A percentile compares a stretch with the other conserved stretches of the same genome.
Conservation (phyloP, 129 eudicot species). For the Flaveria bidentis region DNA sequence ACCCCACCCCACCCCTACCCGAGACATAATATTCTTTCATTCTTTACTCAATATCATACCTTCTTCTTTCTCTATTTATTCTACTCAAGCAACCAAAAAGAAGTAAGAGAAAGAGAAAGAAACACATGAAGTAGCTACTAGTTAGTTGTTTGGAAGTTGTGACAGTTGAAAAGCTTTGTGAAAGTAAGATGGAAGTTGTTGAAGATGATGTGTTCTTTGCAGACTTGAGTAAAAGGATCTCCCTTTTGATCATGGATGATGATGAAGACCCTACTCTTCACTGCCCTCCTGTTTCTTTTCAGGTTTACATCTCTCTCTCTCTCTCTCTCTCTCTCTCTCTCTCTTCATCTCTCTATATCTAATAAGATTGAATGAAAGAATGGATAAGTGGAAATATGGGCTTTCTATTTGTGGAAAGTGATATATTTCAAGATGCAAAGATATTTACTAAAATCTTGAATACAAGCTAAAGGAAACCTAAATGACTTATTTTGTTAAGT, state of each 20-base stretch:
- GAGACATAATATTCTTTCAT: constrained; percentile 37
- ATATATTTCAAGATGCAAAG: constrained; percentile 1
- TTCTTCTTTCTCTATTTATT: constrained; percentile 38
- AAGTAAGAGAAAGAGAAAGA: constrained; percentile 1
- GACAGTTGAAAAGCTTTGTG: constrained; percentile 20
- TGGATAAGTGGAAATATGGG: neutral
- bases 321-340: constrained; percentile 15
- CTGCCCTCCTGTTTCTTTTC: constrained; percentile 59
- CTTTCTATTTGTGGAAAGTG: constrained; percentile 26
- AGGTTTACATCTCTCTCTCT: constrained; percentile 45
- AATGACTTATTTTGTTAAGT: constrained; percentile 14
- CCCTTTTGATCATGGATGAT: constrained; percentile 90
- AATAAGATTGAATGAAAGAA: neutral
- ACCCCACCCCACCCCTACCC: constrained; percentile 11
- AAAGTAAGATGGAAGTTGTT: constrained; percentile 57
- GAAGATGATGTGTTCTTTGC: constrained; percentile 93
- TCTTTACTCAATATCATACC: constrained; percentile 37
- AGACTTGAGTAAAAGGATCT: constrained; percentile 79
- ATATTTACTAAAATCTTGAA: neutral
- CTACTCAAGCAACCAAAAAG: constrained; percentile 20
- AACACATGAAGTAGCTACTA: constrained; percentile 29
- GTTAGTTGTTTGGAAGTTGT: constrained; percentile 13
- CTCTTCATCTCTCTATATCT: neutral
- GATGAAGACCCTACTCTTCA: constrained; percentile 55
- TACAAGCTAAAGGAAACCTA: neutral